Conservation (phyloP, 1,284 basidiomycete species). For the Apiotrichum veenhuisii region DNA sequence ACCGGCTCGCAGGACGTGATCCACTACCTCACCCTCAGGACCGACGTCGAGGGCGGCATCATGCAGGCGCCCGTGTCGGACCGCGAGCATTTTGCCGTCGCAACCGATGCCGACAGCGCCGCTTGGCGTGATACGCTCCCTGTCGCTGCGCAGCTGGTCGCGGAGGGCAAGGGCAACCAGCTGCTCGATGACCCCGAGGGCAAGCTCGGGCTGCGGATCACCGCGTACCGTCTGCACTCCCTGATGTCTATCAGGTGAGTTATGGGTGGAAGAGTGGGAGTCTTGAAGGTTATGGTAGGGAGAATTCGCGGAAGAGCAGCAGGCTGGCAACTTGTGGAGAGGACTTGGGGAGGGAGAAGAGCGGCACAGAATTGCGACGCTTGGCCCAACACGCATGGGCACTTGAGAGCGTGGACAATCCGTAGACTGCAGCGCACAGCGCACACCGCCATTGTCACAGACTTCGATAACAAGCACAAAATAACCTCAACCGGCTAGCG, state of each 20-base stretch:
- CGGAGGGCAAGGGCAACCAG: conserved; percentile 30
- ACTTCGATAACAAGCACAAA: too few relatives aligned
- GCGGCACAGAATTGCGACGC: too few relatives aligned
- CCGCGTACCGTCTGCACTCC: conserved; percentile 39
- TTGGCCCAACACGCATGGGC: too few relatives aligned
- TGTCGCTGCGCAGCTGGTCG: conserved; percentile 27
- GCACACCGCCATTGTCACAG: not conserved
- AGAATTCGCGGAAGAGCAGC: too few relatives aligned
- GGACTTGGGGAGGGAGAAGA: too few relatives aligned
- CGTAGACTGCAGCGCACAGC: not conserved
- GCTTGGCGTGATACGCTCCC: conserved; percentile 22
- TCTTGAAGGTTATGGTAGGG: not conserved
- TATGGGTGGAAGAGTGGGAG: not conserved
- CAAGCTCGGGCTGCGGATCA: conserved; percentile 30
- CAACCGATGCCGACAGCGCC: conserved; percentile 7
- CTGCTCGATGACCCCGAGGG: conserved; percentile 26
- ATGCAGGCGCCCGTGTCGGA: conserved; percentile 50
- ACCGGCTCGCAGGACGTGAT: conserved; percentile 50
- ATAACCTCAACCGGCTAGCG: too few relatives aligned
- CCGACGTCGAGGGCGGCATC: conserved; percentile 43
- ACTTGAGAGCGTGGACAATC: too few relatives aligned
- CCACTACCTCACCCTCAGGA: conserved; percentile 33
- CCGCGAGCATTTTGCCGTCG: conserved; percentile 33
- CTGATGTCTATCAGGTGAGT: conserved; percentile 23
- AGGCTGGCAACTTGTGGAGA: too few relatives aligned